Base-by-base conservation (phyloP, 2,329 filamentous ascomycete genomes). In the Neopestalotiopsis rosae region DNA sequence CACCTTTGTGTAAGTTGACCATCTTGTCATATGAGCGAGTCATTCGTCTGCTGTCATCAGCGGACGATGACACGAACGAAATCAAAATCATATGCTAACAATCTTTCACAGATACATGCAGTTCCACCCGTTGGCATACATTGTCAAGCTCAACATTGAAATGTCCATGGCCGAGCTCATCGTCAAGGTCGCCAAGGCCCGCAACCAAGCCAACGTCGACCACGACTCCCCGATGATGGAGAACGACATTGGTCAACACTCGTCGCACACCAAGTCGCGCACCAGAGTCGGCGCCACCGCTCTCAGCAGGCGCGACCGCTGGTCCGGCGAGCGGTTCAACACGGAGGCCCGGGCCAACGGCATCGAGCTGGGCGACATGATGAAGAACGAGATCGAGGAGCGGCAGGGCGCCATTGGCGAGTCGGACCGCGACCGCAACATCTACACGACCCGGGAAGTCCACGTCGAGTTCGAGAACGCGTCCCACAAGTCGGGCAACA, bases 101-200 rank as follows among this genome's bases (percentile, higher is more conserved):
- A 20, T 52, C 9, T 1, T 38, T n/a, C 34, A 9, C 38, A 75
- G 71, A 10, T 85, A 85, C 70, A 82, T 86, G 70, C 84, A 86
- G 71, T 85, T 87, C 72, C 84, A 86, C 67, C 85, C 85, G 0
- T 76, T 87, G 5, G 85, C 84, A 17, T 87, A 87, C 71, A 81
- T 83, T n/a, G 84, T 86, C 61, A 87, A 87, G 68, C 79, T 87
- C 52, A 84, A 87, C 71, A 87, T 87, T 70, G 85, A 87, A 73
- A 83, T 87, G 81, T 82, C 81, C 13, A 87, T 87, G 85, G 84
- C 85, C 65, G 81, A 83, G 40, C 81, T 87, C 28, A 87, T 87
- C 71, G 59, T 62, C n/a, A 62, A 34, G 59, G 59, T 62, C 2
- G 59, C 59, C 59, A 62, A 38, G 81, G 76, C 59, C n/a, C 59